Evolutionary conservation across 2,329 filamentous ascomycete species (phyloP), one percentile per base, ranked within the genome.

Genomic region (Lasiodiplodia sp.): DNA sequence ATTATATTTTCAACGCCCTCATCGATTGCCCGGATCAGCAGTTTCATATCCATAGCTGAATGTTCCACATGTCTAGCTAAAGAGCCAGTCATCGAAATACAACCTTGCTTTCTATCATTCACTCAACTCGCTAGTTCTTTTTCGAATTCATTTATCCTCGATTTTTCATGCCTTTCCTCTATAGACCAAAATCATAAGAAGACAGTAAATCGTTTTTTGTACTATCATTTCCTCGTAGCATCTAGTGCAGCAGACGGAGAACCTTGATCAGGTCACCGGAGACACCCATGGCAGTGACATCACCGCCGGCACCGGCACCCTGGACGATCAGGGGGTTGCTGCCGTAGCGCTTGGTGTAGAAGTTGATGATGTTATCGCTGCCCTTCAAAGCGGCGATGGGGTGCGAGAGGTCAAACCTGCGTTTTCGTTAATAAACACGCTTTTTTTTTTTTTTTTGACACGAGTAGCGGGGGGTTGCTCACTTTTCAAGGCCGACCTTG

Each of bases 331-430:
- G 85, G 53, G 96, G 94, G 81, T 95, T 96, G 78, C 85, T 87
- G 69, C 94, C 94, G 78, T 99, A 99, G 75, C 96, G 88, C 86
- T 96, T 92, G 6, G 96, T 99, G 82, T 97, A 97, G 85, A 99
- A 97, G 85, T 91, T 97, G 78, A 99, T 97, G 79, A 99, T 97
- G 84, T 99, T 99, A 79, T 98, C 96, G 80, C 94, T 98, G 44
- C 96, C 96, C 87, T 97, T 97, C 69, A 99, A 86, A 58, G 92
- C 91, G 16, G 96, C 96, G 82, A 99, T 97, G 14, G 96, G 92
- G 77, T 96, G 93, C 70, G 91, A 92, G 74, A 88, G 89, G 73
- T 97, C 94, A 74, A 85, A 85, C 47, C 74, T 76, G 63, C 12
- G 8, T 37, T 38, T 4, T 21, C 44, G 21, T 68, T 58, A 68